Percentiles rank a stretch among this genome's conserved stretches.
These are phyloP conservation scores for Arxiozyma slooffiae DNA, from an alignment of 1,139 yeast genomes.

Conservation along the genomic window DNA sequence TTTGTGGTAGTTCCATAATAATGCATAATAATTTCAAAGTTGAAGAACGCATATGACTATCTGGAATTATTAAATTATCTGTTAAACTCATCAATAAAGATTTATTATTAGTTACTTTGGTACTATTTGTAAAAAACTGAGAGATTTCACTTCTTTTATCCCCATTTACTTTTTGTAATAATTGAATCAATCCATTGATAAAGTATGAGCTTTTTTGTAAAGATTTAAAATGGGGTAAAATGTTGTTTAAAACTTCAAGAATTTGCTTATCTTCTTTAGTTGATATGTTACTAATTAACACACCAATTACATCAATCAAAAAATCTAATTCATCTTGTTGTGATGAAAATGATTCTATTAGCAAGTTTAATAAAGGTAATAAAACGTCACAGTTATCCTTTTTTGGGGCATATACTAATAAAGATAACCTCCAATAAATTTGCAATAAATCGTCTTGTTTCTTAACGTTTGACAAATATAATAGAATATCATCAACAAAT, in stretches of 20 bases:
- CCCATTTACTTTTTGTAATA: constrained; percentile 7
- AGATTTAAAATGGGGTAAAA: constrained; percentile 9
- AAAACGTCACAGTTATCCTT: constrained; percentile 10
- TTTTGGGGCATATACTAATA: constrained; percentile 15
- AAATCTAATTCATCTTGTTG: constrained; percentile 14
- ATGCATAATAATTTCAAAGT: constrained; percentile 37
- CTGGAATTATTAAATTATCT: constrained; percentile 39
- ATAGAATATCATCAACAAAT: constrained; percentile 8
- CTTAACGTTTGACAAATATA: constrained; percentile 1
- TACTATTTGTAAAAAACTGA: not conserved
- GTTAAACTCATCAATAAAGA: constrained; percentile 12
- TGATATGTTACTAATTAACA: constrained; percentile 10
- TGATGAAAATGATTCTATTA: constrained; percentile 5
- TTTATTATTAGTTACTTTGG: constrained; percentile 4
- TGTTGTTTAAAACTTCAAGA: constrained; percentile 4
- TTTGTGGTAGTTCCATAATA: constrained; percentile 25
- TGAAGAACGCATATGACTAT: constrained; percentile 39
- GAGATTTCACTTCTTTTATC: not conserved
- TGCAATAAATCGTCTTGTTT: constrained; percentile 14
- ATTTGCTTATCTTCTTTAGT: constrained; percentile 3
- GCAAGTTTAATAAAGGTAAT: constrained; percentile 7
- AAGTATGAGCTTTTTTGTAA: constrained; percentile 17
- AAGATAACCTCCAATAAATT: constrained; percentile 21
- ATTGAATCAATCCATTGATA: constrained; percentile 19
- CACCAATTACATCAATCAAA: constrained; percentile 23